A percentile compares a stretch with the other conserved stretches of the same genome.
Conservation (phyloP, 768 basidiomycete species). For the Multifurca ochricompacta region DNA sequence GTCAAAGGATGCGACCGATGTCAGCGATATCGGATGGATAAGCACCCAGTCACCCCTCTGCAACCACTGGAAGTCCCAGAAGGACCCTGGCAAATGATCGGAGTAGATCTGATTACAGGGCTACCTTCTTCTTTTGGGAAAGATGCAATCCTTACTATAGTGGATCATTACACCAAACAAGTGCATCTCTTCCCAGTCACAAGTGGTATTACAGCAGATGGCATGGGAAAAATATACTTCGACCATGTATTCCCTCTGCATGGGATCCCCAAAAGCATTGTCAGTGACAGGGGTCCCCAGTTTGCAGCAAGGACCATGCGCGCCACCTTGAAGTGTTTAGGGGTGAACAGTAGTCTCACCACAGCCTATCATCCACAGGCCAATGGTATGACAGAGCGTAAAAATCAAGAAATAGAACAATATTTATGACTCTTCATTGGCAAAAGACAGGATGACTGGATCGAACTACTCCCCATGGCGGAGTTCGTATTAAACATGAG, state of each 20-base stretch:
- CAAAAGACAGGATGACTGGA: slow-evolving; percentile 27
- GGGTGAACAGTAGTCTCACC: slow-evolving; percentile 17
- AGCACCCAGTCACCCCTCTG: not conserved
- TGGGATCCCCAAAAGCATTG: slow-evolving; percentile 7
- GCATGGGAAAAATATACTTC: slow-evolving; percentile 18
- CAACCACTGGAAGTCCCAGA: slow-evolving; percentile 2
- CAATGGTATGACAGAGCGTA: slow-evolving; percentile 29
- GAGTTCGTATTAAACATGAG: slow-evolving; percentile 20
- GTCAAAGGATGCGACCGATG: slow-evolving; percentile 24
- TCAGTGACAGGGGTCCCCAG: slow-evolving; percentile 17
- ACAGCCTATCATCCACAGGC: slow-evolving; percentile 33
- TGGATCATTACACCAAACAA: slow-evolving; percentile 26
- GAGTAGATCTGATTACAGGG: slow-evolving; percentile 24
- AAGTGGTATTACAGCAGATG: slow-evolving; percentile 16
- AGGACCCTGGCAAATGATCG: slow-evolving; percentile 22
- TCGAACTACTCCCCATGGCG: slow-evolving; percentile 22
- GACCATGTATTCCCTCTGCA: slow-evolving; percentile 12
- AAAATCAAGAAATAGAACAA: slow-evolving; percentile 29
- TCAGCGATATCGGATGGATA: slow-evolving; percentile 9
- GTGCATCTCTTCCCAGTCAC: slow-evolving; percentile 25
- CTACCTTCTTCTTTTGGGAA: slow-evolving; percentile 21
- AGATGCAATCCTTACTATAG: slow-evolving; percentile 21
- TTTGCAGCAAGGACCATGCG: slow-evolving; percentile 8
- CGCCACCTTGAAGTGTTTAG: slow-evolving; percentile 15
- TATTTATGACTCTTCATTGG: slow-evolving; percentile 25